Percentiles rank a stretch among this genome's conserved stretches.
phyloP scores from a whole-genome alignment of 805 yeast species.

The Yarrowia yakushimensis region DNA sequence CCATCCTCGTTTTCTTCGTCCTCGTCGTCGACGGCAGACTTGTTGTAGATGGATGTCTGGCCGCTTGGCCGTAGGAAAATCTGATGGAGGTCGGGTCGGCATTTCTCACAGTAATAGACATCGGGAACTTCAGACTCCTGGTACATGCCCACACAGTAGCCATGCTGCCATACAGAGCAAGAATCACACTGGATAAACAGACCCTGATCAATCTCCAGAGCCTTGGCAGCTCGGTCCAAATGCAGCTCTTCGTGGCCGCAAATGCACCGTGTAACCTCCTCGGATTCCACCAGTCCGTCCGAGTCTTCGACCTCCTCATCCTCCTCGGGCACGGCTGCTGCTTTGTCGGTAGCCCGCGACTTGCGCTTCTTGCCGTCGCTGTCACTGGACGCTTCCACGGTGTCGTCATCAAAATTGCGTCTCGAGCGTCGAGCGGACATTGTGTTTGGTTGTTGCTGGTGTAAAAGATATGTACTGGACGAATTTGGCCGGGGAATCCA shows the following conservation, averaged over 20 bases:
- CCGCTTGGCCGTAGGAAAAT: constrained; percentile 48
- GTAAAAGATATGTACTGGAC: constrained; percentile 1
- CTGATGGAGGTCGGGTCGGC: constrained; percentile 80
- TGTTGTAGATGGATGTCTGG: constrained; percentile 50
- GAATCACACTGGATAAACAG: constrained; percentile 92
- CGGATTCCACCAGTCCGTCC: constrained; percentile 26
- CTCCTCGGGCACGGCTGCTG: constrained; percentile 8
- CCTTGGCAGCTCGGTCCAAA: constrained; percentile 33
- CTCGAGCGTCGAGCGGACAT: constrained; percentile 23
- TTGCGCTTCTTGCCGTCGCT: constrained; percentile 21
- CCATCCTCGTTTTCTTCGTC: constrained; percentile 35
- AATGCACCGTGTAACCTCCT: constrained; percentile 52
- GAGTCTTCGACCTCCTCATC: constrained; percentile 28
- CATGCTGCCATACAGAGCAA: constrained; percentile 97
- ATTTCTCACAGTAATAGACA: constrained; percentile 89
- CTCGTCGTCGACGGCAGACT: constrained; percentile 39
- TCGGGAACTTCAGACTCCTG: constrained; percentile 80
- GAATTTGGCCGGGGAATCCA: constrained; percentile 22
- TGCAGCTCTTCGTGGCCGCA: constrained; percentile 52
- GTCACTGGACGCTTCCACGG: constrained; percentile 24
- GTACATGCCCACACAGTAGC: constrained; percentile 84
- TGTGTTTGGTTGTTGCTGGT: constrained; percentile 17
- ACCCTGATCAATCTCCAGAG: constrained; percentile 70
- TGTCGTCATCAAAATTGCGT: constrained; percentile 22
- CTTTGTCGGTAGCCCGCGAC: constrained; percentile 9